A percentile compares a stretch with the other conserved stretches of the same genome.
Evolutionary conservation across 2,329 filamentous ascomycete species (phyloP).

Genomic region (Colletotrichum ledebouriae): DNA sequence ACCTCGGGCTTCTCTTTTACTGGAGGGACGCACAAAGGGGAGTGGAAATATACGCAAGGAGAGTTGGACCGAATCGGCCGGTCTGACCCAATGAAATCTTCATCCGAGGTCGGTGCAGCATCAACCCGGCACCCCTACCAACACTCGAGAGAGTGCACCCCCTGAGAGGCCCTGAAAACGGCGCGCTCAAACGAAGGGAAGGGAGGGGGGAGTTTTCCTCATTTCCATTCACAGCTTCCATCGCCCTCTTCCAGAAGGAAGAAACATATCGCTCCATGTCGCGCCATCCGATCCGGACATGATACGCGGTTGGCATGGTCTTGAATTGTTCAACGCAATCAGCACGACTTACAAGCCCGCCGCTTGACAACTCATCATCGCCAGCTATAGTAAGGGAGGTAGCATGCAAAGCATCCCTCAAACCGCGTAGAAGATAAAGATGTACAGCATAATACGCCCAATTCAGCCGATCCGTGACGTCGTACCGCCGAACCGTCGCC

Average conservation of each 20-base stretch:
- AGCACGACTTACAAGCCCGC: too few relatives aligned
- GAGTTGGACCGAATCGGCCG: too few relatives aligned
- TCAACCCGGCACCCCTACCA: conserved; percentile 12
- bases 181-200: neutral
- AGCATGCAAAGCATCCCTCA: neutral
- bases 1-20: neutral
- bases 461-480: conserved; percentile 31
- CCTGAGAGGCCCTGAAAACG: conserved; percentile 7
- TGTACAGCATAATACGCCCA: conserved; percentile 3
- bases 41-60: too few relatives aligned
- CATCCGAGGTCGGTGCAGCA: neutral
- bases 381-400: neutral
- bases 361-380: conserved; percentile 17
- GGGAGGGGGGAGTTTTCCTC: neutral
- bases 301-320: too few relatives aligned
- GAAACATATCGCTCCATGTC: neutral
- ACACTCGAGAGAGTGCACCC: neutral
- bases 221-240: conserved; percentile 8
- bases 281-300: neutral
- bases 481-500: conserved; percentile 2
- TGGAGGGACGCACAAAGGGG: neutral
- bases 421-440: conserved; percentile 14
- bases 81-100: conserved; percentile 2
- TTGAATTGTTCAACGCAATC: too few relatives aligned
- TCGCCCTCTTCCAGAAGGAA: neutral